These are phyloP conservation scores for Casuarina glauca DNA, from an alignment of 306 rosid genomes.

Conservation along the genomic window DNA sequence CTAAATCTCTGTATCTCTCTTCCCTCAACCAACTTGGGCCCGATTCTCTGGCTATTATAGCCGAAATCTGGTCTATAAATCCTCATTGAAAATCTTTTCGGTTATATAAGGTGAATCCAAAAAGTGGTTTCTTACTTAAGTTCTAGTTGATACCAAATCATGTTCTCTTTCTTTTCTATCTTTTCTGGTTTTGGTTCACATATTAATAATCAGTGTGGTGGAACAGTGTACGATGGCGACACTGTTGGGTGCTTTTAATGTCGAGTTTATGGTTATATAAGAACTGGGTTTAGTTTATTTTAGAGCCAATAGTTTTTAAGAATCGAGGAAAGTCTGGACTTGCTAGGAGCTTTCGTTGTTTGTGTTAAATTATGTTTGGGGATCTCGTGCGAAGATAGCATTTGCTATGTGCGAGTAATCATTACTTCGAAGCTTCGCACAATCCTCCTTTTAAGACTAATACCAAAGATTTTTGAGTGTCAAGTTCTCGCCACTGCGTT, in stretches of 20 bases:
- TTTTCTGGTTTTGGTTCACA: constrained; percentile 25
- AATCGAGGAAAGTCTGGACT: constrained; percentile 29
- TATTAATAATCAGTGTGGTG: constrained; percentile 10
- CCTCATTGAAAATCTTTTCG: not conserved
- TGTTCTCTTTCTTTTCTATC: not conserved
- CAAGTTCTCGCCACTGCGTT: constrained; percentile 12
- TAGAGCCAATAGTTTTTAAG: constrained; percentile 8
- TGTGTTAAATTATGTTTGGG: constrained; percentile 9
- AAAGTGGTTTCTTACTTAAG: not conserved
- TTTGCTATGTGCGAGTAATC: constrained; percentile 3
- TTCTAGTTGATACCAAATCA: not conserved
- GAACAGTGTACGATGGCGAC: not conserved
- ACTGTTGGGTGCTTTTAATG: not conserved
- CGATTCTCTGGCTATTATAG: not conserved
- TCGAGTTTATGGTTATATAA: constrained; percentile 7
- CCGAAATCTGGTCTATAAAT: not conserved
- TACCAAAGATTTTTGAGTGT: constrained; percentile 33
- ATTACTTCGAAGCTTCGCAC: constrained; percentile 28
- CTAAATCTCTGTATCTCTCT: not conserved
- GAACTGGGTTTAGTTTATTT: constrained; percentile 18
- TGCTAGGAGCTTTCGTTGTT: constrained; percentile 26
- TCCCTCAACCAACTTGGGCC: not conserved
- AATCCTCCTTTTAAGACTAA: constrained; percentile 18
- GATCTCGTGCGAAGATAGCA: constrained; percentile 25
- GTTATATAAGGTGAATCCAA: not conserved